These are phyloP conservation scores for Dictyostelium brefeldianum DNA, from an alignment of 78 protist genomes.

Conservation along the genomic window DNA sequence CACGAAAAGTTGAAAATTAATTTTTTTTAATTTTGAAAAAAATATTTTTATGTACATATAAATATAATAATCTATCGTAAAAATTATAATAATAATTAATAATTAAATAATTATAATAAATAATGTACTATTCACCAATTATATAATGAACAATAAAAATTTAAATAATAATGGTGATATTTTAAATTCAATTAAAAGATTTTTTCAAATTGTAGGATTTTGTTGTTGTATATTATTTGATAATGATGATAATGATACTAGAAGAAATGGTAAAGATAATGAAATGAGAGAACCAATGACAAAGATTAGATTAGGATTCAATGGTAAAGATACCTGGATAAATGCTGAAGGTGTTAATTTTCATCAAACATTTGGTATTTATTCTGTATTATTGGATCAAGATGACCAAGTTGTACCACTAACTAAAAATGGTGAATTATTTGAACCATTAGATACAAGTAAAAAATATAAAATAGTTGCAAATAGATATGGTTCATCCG, in stretches of 20 bases:
- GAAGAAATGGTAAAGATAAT: neutral
- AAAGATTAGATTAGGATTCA: conserved; percentile 23
- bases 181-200: neutral
- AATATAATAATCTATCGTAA: too few species aligned
- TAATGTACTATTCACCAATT: too few species aligned
- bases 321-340: conserved; percentile 69
- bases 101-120: too few species aligned
- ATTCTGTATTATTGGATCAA: conserved; percentile 36
- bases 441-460: conserved; percentile 37
- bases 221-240: neutral
- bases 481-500: conserved; percentile 47
- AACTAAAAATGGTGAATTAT: conserved; percentile 51
- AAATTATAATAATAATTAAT: too few species aligned
- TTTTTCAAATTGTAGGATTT: neutral
- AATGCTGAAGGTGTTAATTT: conserved; percentile 37
- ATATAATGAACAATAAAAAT: too few species aligned
- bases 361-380: conserved; percentile 64
- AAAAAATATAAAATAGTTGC: conserved; percentile 30
- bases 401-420: conserved; percentile 47
- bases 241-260: neutral
- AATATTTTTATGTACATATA: too few species aligned
- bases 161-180: neutral
- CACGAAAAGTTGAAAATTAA: too few species aligned
- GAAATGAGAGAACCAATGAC: conserved; percentile 23
- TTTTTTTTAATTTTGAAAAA: too few species aligned